Evolutionary conservation across 106 monocot genomes (phyloP).

Genomic region (Agapanthus africanus): DNA sequence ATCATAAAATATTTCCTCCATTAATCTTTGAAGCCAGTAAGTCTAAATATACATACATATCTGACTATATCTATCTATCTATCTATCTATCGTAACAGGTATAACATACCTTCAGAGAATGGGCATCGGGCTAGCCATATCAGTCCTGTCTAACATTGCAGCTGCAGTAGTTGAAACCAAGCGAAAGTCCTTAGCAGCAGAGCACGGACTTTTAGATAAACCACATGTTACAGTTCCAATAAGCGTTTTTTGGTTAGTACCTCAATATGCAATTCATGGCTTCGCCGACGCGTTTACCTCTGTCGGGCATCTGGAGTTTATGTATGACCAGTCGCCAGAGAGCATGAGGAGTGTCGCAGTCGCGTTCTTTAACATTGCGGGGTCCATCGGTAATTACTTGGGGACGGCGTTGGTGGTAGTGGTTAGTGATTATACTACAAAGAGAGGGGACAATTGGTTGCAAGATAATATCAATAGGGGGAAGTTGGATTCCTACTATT

Average conservation of each 20-base stretch:
- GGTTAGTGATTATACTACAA: conserved; percentile 14
- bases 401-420: conserved; percentile 25
- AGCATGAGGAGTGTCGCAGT: conserved; percentile 37
- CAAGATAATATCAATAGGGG: conserved; percentile 28
- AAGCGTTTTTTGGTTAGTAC: conserved; percentile 40
- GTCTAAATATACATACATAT: too few species aligned
- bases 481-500: conserved; percentile 36
- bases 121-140: conserved; percentile 31
- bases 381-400: conserved; percentile 19
- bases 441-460: conserved; percentile 19
- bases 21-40: too few species aligned
- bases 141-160: conserved; percentile 12
- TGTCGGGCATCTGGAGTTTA: conserved; percentile 37
- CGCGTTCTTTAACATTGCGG: conserved; percentile 29
- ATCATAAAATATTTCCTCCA: too few species aligned
- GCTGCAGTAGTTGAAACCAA: conserved; percentile 27
- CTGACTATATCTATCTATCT: too few species aligned
- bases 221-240: conserved; percentile 31
- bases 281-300: conserved; percentile 27
- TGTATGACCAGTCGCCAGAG: conserved; percentile 39
- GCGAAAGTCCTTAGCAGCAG: conserved; percentile 10
- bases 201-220: conserved; percentile 3
- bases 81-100: too few species aligned
- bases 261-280: conserved; percentile 31
- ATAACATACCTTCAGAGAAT: conserved; percentile 33